Base-by-base conservation (phyloP, 2,329 filamentous ascomycete genomes). In the Arthrobotrys conoides region DNA sequence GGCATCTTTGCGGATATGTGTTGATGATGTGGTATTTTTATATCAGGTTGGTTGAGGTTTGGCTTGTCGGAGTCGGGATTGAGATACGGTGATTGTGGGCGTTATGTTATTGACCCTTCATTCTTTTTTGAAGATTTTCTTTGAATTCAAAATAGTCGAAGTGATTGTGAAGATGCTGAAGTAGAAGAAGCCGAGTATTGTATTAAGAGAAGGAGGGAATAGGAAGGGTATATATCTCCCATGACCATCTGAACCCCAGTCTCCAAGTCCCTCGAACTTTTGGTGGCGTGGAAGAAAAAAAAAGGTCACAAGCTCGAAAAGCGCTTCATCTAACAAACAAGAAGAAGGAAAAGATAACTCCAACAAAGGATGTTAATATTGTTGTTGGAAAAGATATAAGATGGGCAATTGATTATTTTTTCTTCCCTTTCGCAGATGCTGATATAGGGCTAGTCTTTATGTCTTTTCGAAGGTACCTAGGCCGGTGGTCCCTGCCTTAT, bases 181-280 rank as follows among this genome's bases (percentile, higher is more conserved):
- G 33, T 36, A 36, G 9, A 38, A 24, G 38, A 12, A 9, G 9
- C 9, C 9, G 33, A 36, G 9, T 8, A 51, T 10, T 6, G 3
- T 22, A 12, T 41, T 27, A n/a, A 48, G 24, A 67, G 49, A 22
- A 55, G 51, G 59, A 51, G n/a, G 24, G 24, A 36, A 73, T 30
- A 20, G 18, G 41, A 36, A 73, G 51, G 59, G 51, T 73, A 73
- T 73, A 67, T 73, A 73, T 73, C 41, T 30, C 49, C 66, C 70
- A 67, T 57, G 61, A 44, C 49, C 33, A 16, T 55, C 14, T 66
- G 1, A 20, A 20, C n/a, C 22, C 5, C 10, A n/a, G 16, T 6
- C 44, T 12, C 24, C 1, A 8, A 16, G 5, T 36, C 41, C 24
- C 24, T 46, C 1, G 5, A 18, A 12, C 16, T 36, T 61, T 9